phyloP scores from a whole-genome alignment of 2,329 filamentous ascomycete species.

The Verticillium zaregamsianum region DNA sequence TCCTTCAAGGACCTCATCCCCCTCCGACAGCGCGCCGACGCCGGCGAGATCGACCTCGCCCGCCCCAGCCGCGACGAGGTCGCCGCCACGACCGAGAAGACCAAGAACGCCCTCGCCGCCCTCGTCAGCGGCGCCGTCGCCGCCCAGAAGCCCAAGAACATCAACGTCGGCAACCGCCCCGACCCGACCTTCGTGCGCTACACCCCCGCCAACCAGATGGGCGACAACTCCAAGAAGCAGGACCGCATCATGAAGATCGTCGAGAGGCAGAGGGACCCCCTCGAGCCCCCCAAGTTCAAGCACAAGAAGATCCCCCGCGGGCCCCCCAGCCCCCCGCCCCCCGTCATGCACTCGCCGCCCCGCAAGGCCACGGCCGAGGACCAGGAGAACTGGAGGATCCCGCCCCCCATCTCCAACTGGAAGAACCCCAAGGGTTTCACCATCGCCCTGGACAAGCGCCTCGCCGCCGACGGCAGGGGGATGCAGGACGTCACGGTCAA shows the following conservation, averaged over 20 bases:
- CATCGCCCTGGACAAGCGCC: slow-evolving; percentile 87
- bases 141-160: slow-evolving; percentile 93
- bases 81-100: slow-evolving; percentile 77
- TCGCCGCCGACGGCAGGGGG: slow-evolving; percentile 88
- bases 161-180: slow-evolving; percentile 73
- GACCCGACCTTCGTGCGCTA: slow-evolving; percentile 95
- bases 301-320: slow-evolving; percentile 97
- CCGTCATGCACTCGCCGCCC: slow-evolving; percentile 91
- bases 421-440: slow-evolving; percentile 99
- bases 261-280: slow-evolving; percentile 85
- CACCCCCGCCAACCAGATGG: slow-evolving; percentile 96
- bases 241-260: slow-evolving; percentile 99
- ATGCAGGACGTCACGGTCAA: slow-evolving; percentile 94
- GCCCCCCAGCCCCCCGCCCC: slow-evolving; percentile 86
- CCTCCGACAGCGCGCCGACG: slow-evolving; percentile 85
- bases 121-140: slow-evolving; percentile 83
- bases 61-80: slow-evolving; percentile 83
- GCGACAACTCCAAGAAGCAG: slow-evolving; percentile 77
- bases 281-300: slow-evolving; percentile 98
- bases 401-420: slow-evolving; percentile 91
- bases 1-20: slow-evolving; percentile 98
- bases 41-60: slow-evolving; percentile 83
- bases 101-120: slow-evolving; percentile 76
- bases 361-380: slow-evolving; percentile 94
- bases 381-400: slow-evolving; percentile 91